Base-by-base conservation (phyloP, 1,284 basidiomycete species). In the Papiliotrema nemorosa region DNA sequence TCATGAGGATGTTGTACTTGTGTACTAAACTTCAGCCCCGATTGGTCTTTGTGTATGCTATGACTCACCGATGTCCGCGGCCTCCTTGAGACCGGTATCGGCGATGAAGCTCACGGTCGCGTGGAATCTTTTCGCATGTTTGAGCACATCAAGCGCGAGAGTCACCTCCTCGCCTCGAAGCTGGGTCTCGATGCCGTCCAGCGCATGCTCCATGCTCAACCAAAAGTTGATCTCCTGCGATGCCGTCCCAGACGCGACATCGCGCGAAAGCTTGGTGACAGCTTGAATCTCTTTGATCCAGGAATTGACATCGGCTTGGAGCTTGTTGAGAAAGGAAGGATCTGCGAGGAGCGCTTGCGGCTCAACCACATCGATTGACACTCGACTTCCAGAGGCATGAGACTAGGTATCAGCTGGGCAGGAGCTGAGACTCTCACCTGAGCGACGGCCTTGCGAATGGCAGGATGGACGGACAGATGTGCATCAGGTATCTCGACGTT, bases 161-260 rank as follows among this genome's bases (percentile, higher is more conserved):
- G 84, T 84, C 53, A 98, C 90, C 67, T 92, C 90, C 50, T 97
- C 92, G 58, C 89, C 90, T 55, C 86, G 81, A 48, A 98, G 79
- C 69, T 98, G 96, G 1, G 83, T 78, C 69, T 97, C 93, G 66
- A 98, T 97, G 0, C 83, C 86, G 66, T 98, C 94, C 55, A 97
- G 76, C 1, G 93, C 93, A 47, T 88, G 81, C 70, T 98, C 94
- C 76, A 97, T 82, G 68, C 87, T 89, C 29, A 97, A 78, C 94
- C 96, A 98, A 68, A 98, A 98, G 76, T 97, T 97, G 78, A 98
- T 90, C 72, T 98, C 94, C 67, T 99, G 96, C 1, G 90, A 93
- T 1, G 96, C 93, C 0, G 92, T 97, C 1, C 94, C 96, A 2
- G 88, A 90, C 1, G 86, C 81, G n/a, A 97, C 93, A 63, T 97